Conservation (phyloP, 1,139 yeast genomes). For the Protomyces gravidus region DNA sequence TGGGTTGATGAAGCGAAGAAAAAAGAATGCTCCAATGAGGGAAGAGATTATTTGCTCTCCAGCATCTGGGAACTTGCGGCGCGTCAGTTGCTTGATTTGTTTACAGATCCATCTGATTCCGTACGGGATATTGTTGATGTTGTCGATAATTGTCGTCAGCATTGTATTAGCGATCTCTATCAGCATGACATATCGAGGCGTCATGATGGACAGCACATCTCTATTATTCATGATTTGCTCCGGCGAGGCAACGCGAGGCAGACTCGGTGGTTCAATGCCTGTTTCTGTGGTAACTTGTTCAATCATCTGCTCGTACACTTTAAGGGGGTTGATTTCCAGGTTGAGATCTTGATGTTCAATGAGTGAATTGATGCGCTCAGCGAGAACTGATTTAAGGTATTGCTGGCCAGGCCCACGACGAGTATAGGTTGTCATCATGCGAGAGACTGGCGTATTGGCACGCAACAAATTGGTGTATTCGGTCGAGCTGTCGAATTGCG, state of each 20-base stretch:
- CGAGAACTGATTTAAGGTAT: slow-evolving; percentile 42
- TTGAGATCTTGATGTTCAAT: slow-evolving; percentile 39
- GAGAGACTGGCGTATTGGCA: slow-evolving; percentile 46
- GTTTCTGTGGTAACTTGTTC: slow-evolving; percentile 17
- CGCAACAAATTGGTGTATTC: slow-evolving; percentile 44
- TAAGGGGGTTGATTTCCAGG: slow-evolving; percentile 43
- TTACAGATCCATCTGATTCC: slow-evolving; percentile 73
- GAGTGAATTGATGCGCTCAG: slow-evolving; percentile 40
- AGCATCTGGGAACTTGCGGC: slow-evolving; percentile 62
- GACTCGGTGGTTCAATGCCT: slow-evolving; percentile 23
- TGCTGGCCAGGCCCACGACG: slow-evolving; percentile 47
- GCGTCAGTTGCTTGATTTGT: slow-evolving; percentile 62
- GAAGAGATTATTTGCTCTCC: slow-evolving; percentile 51
- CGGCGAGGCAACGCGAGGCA: slow-evolving; percentile 36
- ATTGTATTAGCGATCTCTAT: slow-evolving; percentile 55
- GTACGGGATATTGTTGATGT: slow-evolving; percentile 59
- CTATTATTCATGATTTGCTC: slow-evolving; percentile 41
- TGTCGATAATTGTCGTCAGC: slow-evolving; percentile 57
- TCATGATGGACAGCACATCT: slow-evolving; percentile 39
- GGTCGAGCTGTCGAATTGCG: slow-evolving; percentile 43
- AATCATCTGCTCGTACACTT: slow-evolving; percentile 41
- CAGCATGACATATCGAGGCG: slow-evolving; percentile 45
- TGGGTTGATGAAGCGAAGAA: slow-evolving; percentile 81
- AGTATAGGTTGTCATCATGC: slow-evolving; percentile 48
- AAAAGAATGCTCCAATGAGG: slow-evolving; percentile 72